A percentile compares a stretch with the other conserved stretches of the same genome.
Evolutionary conservation across 495 filamentous ascomycete genomes (phyloP).

Genomic region (Neurospora intermedia): DNA sequence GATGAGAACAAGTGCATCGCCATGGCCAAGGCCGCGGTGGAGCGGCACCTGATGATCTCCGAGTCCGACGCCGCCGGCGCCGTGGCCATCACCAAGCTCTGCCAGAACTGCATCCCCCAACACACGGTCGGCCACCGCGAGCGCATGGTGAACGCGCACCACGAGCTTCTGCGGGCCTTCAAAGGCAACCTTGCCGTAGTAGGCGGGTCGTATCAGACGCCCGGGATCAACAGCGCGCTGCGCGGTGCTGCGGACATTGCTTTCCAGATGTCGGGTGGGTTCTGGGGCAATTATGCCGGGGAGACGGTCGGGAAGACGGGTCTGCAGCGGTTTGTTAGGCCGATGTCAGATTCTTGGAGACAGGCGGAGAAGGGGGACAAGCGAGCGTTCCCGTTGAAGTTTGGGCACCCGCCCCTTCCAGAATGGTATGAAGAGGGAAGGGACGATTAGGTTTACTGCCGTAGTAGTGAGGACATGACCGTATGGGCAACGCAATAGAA

Average conservation of each 20-base stretch:
- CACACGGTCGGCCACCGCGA: constrained; percentile 66
- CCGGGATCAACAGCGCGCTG: constrained; percentile 30
- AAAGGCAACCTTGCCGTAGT: constrained; percentile 58
- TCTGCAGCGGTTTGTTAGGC: constrained; percentile 18
- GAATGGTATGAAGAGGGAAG: not conserved
- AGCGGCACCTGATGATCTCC: constrained; percentile 62
- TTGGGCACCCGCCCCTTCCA: not conserved
- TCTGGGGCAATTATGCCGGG: not conserved
- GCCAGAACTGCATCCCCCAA: constrained; percentile 79
- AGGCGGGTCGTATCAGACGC: constrained; percentile 58
- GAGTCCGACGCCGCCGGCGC: constrained; percentile 35
- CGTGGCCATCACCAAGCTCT: constrained; percentile 48
- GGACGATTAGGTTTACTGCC: not conserved
- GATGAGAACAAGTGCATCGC: constrained; percentile 48
- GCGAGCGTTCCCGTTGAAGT: not conserved
- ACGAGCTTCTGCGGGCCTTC: constrained; percentile 46
- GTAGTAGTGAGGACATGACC: not conserved
- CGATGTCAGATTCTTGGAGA: not conserved
- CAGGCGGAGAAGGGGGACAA: not conserved
- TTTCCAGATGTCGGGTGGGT: constrained; percentile 12
- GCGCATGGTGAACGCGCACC: constrained; percentile 49
- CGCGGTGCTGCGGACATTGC: constrained; percentile 30
- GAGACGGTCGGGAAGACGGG: constrained; percentile 26
- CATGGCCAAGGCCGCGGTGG: constrained; percentile 58
- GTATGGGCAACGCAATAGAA: not conserved